Conservation (phyloP, 306 rosid genomes). For the Lithocarpus polystachyus region DNA sequence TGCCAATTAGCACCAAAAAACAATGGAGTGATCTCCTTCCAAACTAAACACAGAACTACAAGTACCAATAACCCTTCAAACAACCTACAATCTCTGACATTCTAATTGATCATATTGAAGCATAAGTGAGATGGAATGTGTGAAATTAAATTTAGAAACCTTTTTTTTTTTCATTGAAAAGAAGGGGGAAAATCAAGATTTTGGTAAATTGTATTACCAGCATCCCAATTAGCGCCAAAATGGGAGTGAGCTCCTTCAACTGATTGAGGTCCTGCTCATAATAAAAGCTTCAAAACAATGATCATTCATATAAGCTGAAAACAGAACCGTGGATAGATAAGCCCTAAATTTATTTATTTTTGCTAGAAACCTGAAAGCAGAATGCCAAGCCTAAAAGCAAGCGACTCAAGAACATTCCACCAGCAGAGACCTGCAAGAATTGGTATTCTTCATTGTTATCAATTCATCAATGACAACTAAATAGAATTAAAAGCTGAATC, state of each 20-base stretch:
- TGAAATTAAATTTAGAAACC: no score
- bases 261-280: neutral
- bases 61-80: no score
- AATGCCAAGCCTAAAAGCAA: constrained; percentile 55
- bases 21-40: no score
- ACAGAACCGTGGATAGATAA: no score
- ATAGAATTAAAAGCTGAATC: neutral
- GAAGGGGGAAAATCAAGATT: no score
- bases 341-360: no score
- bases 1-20: no score
- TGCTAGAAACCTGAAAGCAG: constrained; percentile 49
- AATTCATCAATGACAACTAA: neutral
- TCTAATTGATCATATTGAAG: no score
- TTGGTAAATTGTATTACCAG: constrained; percentile 10
- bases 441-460: constrained; percentile 7
- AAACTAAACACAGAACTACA: no score
- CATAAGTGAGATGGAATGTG: no score
- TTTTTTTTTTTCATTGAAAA: neutral
- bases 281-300: neutral
- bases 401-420: constrained; percentile 70
- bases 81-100: no score
- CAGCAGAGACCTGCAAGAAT: constrained; percentile 48
- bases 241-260: constrained; percentile 10
- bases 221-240: constrained; percentile 9
- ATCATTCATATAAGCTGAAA: neutral